These are phyloP conservation scores for Colletotrichum zoysiae DNA, from an alignment of 2,329 filamentous ascomycete species.

Conservation along the genomic window DNA sequence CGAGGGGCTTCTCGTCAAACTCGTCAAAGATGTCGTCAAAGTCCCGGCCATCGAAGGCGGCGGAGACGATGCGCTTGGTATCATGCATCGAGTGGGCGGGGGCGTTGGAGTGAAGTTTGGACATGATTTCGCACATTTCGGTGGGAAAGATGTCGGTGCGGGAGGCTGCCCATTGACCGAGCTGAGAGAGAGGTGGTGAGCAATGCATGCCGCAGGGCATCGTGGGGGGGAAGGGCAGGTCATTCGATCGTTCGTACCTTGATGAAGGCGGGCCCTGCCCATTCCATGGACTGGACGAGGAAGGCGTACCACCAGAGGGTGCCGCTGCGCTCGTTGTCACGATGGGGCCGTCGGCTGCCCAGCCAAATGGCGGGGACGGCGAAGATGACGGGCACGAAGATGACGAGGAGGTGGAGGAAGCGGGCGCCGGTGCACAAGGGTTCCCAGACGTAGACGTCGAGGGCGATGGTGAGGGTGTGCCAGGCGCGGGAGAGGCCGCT, in stretches of 20 bases:
- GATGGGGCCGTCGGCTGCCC: conserved; percentile 71
- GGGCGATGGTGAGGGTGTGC: conserved; percentile 71
- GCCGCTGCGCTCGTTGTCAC: conserved; percentile 81
- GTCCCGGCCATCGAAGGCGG: conserved; percentile 81
- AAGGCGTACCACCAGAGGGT: conserved; percentile 96
- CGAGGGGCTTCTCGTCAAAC: conserved; percentile 89
- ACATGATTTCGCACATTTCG: conserved; percentile 94
- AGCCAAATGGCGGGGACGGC: conserved; percentile 86
- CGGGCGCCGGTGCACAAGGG: conserved; percentile 87
- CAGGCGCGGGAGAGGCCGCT: conserved; percentile 69
- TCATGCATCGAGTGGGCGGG: conserved; percentile 87
- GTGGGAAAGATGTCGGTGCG: conserved; percentile 95
- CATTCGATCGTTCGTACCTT: conserved; percentile 71
- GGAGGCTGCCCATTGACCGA: conserved; percentile 98
- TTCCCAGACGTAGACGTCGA: conserved; percentile 84
- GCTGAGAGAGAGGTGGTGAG: conserved; percentile 57
- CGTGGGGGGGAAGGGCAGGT: accelerated
- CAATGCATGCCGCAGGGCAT: neutral
- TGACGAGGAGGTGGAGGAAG: conserved; percentile 87
- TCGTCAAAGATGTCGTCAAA: conserved; percentile 98
- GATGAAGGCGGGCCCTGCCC: conserved; percentile 94
- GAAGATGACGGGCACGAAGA: conserved; percentile 91
- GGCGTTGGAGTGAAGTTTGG: conserved; percentile 92
- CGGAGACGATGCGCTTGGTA: conserved; percentile 83
- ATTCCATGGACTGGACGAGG: conserved; percentile 89